Evolutionary conservation across 257 asterid genomes (phyloP).

Genomic region (Capsicum chinense): DNA sequence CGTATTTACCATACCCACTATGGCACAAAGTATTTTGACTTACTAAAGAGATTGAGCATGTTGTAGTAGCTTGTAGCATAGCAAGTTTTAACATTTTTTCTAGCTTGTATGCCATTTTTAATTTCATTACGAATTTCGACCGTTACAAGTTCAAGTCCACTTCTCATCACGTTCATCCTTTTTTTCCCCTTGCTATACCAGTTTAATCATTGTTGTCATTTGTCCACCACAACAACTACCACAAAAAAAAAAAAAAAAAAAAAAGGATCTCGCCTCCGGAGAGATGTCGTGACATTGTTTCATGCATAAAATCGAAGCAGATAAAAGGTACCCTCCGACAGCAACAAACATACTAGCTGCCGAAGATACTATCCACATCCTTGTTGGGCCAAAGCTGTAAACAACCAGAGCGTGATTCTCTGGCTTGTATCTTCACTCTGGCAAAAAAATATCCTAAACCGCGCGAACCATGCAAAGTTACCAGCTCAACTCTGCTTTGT

Average conservation of each 20-base stretch:
- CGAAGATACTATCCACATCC: neutral
- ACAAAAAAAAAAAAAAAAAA: neutral
- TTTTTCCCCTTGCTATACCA: neutral
- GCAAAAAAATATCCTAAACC: neutral
- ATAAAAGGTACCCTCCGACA: neutral
- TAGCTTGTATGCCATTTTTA: neutral
- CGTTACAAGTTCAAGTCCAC: neutral
- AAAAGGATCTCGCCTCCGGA: neutral
- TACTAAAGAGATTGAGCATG: neutral
- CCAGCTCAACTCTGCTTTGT: conserved; percentile 58
- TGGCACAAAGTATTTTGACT: neutral
- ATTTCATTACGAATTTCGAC: neutral
- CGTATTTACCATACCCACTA: neutral
- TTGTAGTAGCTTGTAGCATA: neutral
- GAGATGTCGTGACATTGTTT: neutral
- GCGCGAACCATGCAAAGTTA: neutral
- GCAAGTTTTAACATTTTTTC: neutral
- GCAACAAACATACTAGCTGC: conserved; percentile 18
- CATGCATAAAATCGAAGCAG: neutral
- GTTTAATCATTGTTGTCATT: neutral
- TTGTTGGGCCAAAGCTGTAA: neutral
- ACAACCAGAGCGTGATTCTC: neutral
- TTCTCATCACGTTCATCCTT: neutral
- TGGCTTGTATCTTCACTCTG: neutral
- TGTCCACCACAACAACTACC: neutral